Base-by-base conservation (phyloP, 768 basidiomycete species). In the Leccinum uliginosum region DNA sequence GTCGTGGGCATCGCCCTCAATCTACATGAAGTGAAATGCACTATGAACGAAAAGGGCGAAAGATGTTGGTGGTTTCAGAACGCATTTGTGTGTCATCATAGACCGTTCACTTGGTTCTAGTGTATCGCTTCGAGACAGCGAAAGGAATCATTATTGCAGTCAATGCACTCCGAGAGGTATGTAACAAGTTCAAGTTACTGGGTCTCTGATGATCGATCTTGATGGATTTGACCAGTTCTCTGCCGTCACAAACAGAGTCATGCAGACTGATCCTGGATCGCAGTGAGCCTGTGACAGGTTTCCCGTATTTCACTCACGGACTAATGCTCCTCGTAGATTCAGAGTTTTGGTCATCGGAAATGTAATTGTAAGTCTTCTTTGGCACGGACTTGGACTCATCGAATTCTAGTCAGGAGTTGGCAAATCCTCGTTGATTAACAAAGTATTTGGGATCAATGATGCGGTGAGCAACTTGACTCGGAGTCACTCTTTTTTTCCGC, bases 331-430 rank as follows among this genome's bases (percentile, higher is more conserved):
- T n/a, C 32, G 24, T 49, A 64, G 62, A 27, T 64, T 63, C 35
- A 46, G 62, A 15, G 27, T 64, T 24, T 6, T 63, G 26, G 29
- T 63, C 1, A 64, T 63, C 7, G 62, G 62, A 1, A 63, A 63
- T 51, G 62, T 63, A 51, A 52, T 4, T 12, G 0, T 30, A 23
- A 8, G 6, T 43, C n/a, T 34, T 24, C 9, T 48, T 11, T 4
- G 6, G 11, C 19, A 54, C 29, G 23, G 14, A 29, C 14, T 51
- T 34, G 9, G 24, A 17, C 55, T 55, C 11, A 26, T 23, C 7
- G 6, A 11, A 15, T 24, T 50, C 27, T 44, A 63, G 62, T 53
- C 58, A 1, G 62, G 62, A 3, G 62, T 64, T 6, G 62, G 62
- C 14, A 62, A 60, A 56, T 53, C 62, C 19, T 53, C 62, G 6